Evolutionary conservation across 192 early-diverging fungal genomes (phyloP).

Genomic region (Mortierella hygrophila): DNA sequence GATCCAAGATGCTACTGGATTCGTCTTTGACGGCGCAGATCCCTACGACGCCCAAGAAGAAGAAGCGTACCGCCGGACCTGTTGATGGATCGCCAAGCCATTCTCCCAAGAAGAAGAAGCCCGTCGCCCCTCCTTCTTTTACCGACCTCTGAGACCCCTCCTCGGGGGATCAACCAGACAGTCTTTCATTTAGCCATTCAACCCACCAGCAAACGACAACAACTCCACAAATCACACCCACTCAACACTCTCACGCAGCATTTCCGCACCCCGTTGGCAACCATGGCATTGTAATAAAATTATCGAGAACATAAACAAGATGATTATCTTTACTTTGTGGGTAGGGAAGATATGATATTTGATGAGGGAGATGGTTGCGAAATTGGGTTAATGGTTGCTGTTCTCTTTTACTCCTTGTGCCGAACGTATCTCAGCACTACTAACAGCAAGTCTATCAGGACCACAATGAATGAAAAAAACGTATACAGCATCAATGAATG

Average conservation of each 20-base stretch:
- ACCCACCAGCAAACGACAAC: neutral
- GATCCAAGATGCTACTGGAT: slow-evolving; percentile 1
- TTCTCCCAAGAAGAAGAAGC: slow-evolving; percentile 41
- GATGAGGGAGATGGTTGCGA: no score
- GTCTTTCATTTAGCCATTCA: neutral
- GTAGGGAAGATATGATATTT: no score
- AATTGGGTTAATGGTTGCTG: no score
- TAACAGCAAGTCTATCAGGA: no score
- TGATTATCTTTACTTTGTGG: no score
- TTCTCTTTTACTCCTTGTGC: no score
- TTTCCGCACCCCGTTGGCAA: no score
- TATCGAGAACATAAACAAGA: neutral
- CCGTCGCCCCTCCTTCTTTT: slow-evolving; percentile 24
- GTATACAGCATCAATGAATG: no score
- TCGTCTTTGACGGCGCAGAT: neutral
- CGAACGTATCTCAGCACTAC: no score
- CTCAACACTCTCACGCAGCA: no score
- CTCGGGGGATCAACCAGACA: neutral
- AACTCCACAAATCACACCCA: neutral
- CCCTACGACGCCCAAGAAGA: slow-evolving; percentile 38
- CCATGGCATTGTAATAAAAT: no score
- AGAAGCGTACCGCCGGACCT: slow-evolving; percentile 13
- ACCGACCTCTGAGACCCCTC: slow-evolving; percentile 12
- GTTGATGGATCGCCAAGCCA: slow-evolving; percentile 16
- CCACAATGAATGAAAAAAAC: no score